Conservation (phyloP, 139 green algal species). For the Picochlorum sp. region DNA sequence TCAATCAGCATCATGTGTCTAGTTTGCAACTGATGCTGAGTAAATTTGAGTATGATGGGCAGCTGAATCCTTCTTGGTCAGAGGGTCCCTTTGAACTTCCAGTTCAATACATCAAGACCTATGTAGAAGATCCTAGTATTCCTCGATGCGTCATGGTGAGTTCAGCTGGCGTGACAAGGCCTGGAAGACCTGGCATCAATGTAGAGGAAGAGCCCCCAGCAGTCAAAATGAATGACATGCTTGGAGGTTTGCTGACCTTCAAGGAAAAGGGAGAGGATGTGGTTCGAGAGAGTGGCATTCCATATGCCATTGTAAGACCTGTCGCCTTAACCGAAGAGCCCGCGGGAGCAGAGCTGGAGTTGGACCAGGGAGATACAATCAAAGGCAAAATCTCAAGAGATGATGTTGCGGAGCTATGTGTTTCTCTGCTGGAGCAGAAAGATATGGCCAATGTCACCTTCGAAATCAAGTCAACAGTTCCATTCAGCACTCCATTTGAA, state of each 20-base stretch:
- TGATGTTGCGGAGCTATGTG: slow-evolving; percentile 78
- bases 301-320: slow-evolving; percentile 65
- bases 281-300: slow-evolving; percentile 61
- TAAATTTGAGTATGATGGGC: slow-evolving; percentile 93
- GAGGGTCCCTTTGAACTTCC: slow-evolving; percentile 72
- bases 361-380: slow-evolving; percentile 79
- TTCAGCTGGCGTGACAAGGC: slow-evolving; percentile 70
- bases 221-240: slow-evolving; percentile 77
- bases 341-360: slow-evolving; percentile 49
- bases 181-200: slow-evolving; percentile 62
- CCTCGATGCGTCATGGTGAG: slow-evolving; percentile 55
- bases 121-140: slow-evolving; percentile 28
- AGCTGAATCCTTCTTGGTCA: slow-evolving; percentile 79
- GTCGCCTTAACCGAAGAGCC: slow-evolving; percentile 76
- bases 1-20: slow-evolving; percentile 52
- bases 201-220: slow-evolving; percentile 55
- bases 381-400: slow-evolving; percentile 47
- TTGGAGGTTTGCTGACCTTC: slow-evolving; percentile 85
- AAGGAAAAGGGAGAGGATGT: slow-evolving; percentile 81
- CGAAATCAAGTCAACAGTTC: slow-evolving; percentile 74
- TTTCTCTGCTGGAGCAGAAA: slow-evolving; percentile 48
- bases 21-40: slow-evolving; percentile 68
- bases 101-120: slow-evolving; percentile 48
- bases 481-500: slow-evolving; percentile 63
- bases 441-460: slow-evolving; percentile 64